Evolutionary conservation across 2,329 filamentous ascomycete genomes (phyloP), one percentile per base, ranked within the genome.

Genomic region (Aureobasidium sp.): DNA sequence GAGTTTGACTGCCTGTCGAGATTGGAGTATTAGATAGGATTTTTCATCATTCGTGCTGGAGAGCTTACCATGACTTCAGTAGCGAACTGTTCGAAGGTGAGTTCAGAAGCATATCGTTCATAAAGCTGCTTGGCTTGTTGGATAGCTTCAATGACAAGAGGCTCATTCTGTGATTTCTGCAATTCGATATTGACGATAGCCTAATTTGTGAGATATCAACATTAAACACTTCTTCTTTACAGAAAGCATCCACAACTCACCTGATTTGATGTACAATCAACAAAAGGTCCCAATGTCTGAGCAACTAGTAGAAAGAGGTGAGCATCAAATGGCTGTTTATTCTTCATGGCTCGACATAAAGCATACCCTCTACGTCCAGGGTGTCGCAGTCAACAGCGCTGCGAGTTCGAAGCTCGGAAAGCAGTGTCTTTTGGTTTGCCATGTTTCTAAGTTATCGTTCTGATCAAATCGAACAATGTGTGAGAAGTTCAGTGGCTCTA

Each of bases 201-300:
- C 60, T 64, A 30, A n/a, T 27, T 3, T 11, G 5, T 2, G 2
- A 6, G 27, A 27, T 25, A 32, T 61, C 25, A 63, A 45, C 21
- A 8, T 21, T 7, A 5, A 16, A 2, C 2, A 21, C 8, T 45
- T 21, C 21, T 9, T 45, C 16, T 8, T 25, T 7, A 30, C 9
- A 36, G 13, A 7, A 8, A 14, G 1, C 54, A 5, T 14, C 9
- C 41, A 11, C 16, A 27, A 37, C 47, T 13, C 29, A 58, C 62
- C 37, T 64, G 60, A 25, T 64, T 64, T 4, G 63, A 64, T 27
- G 63, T 64, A 39, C 63, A 64, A 51, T 64, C 61, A 2, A 62
- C 63, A 34, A 64, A 64, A 11, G 63, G 61, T 16, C 63, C 63
- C 25, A 64, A 57, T 42, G 49, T 29, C 14, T 61, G 41, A 25